Evolutionary conservation across 164 flowering plant species (phyloP).

Genomic region (Aristolochia fimbriata): DNA sequence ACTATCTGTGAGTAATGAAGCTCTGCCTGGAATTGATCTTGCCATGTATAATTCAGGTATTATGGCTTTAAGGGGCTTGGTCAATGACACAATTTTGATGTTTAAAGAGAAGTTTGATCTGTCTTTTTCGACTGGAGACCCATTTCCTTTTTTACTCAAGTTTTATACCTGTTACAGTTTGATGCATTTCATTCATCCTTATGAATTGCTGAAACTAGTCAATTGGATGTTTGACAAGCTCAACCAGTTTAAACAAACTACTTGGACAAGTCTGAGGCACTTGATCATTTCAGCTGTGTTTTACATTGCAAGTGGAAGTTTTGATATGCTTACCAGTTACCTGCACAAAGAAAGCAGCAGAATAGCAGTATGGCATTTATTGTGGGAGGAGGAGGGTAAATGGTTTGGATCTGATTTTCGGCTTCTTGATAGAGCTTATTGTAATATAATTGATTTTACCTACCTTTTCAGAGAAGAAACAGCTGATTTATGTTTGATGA

Average conservation of each 20-base stretch:
- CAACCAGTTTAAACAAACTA: slow-evolving; percentile 12
- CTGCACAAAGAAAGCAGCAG: slow-evolving; percentile 18
- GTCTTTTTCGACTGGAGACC: slow-evolving; percentile 23
- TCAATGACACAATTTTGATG: slow-evolving; percentile 23
- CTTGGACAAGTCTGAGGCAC: slow-evolving; percentile 11
- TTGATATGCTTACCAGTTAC: slow-evolving; percentile 34
- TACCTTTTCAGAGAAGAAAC: slow-evolving; percentile 23
- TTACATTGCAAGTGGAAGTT: slow-evolving; percentile 43
- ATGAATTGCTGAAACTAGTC: slow-evolving; percentile 57
- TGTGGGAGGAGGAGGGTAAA: slow-evolving; percentile 27
- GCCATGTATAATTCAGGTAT: slow-evolving; percentile 14
- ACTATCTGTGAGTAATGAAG: slow-evolving; percentile 15
- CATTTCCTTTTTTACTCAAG: slow-evolving; percentile 30
- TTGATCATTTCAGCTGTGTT: slow-evolving; percentile 40
- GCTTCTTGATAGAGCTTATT: slow-evolving; percentile 43
- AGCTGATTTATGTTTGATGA: slow-evolving; percentile 59
- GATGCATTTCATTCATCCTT: slow-evolving; percentile 52
- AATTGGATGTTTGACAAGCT: slow-evolving; percentile 43
- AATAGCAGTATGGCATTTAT: slow-evolving; percentile 11
- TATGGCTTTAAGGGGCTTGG: slow-evolving; percentile 29
- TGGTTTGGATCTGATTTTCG: slow-evolving; percentile 10
- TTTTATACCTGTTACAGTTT: slow-evolving; percentile 32
- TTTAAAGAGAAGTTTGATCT: slow-evolving; percentile 36
- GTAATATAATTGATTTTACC: slow-evolving; percentile 31
- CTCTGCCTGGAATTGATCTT: slow-evolving; percentile 10